A percentile compares a stretch with the other conserved stretches of the same genome.
Evolutionary conservation across 2,329 filamentous ascomycete genomes (phyloP).

Genomic region (Alternaria sp.): DNA sequence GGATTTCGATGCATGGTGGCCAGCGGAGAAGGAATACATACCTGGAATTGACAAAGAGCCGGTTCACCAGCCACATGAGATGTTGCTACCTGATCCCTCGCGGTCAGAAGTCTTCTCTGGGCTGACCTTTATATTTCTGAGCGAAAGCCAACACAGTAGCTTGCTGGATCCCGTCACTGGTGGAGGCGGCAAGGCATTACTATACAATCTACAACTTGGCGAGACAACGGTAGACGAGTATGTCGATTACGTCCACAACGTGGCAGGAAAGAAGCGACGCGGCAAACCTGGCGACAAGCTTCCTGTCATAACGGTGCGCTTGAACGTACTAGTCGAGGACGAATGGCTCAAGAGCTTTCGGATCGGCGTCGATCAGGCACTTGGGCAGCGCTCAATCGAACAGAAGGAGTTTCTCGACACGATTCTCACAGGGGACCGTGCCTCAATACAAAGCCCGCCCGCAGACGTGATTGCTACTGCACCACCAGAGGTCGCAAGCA

Average conservation of each 20-base stretch:
- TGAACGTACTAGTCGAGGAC: slow-evolving; percentile 42
- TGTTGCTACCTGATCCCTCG: slow-evolving; percentile 72
- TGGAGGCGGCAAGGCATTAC: slow-evolving; percentile 81
- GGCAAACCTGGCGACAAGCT: slow-evolving; percentile 69
- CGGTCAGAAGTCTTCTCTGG: slow-evolving; percentile 80
- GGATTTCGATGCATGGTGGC: slow-evolving; percentile 83
- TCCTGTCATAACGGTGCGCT: slow-evolving; percentile 80
- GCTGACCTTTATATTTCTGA: slow-evolving; percentile 88
- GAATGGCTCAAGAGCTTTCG: slow-evolving; percentile 74
- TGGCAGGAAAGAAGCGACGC: slow-evolving; percentile 75
- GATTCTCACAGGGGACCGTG: slow-evolving; percentile 81
- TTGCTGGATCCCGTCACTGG: slow-evolving; percentile 76
- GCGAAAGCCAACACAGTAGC: slow-evolving; percentile 75
- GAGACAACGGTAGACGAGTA: slow-evolving; percentile 77
- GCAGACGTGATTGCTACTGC: slow-evolving; percentile 45
- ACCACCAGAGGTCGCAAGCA: slow-evolving; percentile 15
- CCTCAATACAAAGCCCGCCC: slow-evolving; percentile 71
- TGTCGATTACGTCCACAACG: slow-evolving; percentile 74
- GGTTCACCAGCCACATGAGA: slow-evolving; percentile 68
- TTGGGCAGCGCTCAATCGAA: slow-evolving; percentile 83
- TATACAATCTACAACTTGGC: slow-evolving; percentile 66
- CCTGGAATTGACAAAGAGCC: slow-evolving; percentile 80
- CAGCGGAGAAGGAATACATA: slow-evolving; percentile 72
- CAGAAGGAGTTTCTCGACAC: slow-evolving; percentile 92
- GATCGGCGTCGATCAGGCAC: slow-evolving; percentile 70